Base-by-base conservation (phyloP, 192 early-diverging fungal species). In the Nowakowskiella sp. region DNA sequence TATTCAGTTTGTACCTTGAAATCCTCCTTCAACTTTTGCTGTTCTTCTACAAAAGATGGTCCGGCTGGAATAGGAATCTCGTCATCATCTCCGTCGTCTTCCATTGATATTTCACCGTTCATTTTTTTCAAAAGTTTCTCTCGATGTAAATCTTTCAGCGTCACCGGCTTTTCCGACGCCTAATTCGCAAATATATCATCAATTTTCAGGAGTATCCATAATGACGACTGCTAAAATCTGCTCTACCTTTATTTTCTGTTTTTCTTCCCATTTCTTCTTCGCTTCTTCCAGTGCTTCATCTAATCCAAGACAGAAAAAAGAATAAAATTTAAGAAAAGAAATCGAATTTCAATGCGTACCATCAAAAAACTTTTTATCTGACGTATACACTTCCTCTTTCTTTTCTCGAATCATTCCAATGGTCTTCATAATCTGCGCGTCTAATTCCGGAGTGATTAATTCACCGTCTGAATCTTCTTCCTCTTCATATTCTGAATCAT, bases 341-440 rank as follows among this genome's bases (percentile, higher is more conserved):
- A 25, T 1, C 46, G 4, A 50, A 28, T 27, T 28, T n/a, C 10
- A 16, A 13, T 4, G 2, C 42, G n/a, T 39, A 60, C 67, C 67
- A 23, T 52, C 30, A 62, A 94, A 98, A 68, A 98, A 94, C 39
- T 74, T 74, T 4, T 72, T 68, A 0, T 67, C 71, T 1, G 77
- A 62, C 48, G 95, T 81, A 62, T 98, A 98, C 0, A 98, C 85
- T 58, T 79, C 73, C 26, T 83, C 81, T 50, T 91, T 82, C 36
- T 86, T 82, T 10, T 72, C 64, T 1, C 82, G 77, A 44, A 98
- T 86, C 24, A 85, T 69, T 0, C 80, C 79, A 53, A 96, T 88
- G 1, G 94, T 92, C 50, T 86, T 86, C 78, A 98, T 78, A 49
- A 98, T 96, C 65, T 94, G 88, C 4, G 82, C 85, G 53, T 98